Conservation (phyloP, 805 yeast genomes). For the Lachancea sp. region DNA sequence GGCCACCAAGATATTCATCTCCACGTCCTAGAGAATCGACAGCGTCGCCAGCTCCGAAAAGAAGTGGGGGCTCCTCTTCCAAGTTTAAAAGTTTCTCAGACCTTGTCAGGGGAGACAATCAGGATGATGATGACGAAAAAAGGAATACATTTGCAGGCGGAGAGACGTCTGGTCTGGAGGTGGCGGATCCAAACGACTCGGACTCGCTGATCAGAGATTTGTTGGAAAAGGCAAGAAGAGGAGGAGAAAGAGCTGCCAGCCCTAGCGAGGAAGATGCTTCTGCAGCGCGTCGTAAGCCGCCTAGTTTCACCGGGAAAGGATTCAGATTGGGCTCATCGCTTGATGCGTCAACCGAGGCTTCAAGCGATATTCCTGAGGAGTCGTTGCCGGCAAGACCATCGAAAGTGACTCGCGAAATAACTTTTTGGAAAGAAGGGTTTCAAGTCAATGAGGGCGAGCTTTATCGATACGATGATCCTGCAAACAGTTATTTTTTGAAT, state of each 20-base stretch:
- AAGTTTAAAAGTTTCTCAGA: constrained; percentile 38
- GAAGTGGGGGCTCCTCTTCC: constrained; percentile 17
- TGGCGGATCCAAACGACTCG: constrained; percentile 59
- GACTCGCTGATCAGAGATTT: constrained; percentile 47
- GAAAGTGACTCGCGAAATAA: constrained; percentile 71
- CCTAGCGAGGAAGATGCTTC: constrained; percentile 18
- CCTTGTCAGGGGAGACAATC: constrained; percentile 29
- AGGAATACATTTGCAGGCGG: constrained; percentile 60
- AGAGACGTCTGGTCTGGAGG: constrained; percentile 72
- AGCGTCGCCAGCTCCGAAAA: constrained; percentile 10
- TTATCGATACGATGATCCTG: constrained; percentile 85
- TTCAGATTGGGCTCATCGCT: constrained; percentile 36
- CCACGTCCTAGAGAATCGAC: constrained; percentile 3
- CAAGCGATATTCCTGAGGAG: constrained; percentile 34
- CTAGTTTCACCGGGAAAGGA: constrained; percentile 37
- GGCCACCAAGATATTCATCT: background rate
- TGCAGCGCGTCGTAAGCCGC: constrained; percentile 33
- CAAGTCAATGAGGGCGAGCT: constrained; percentile 88
- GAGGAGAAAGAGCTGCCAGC: constrained; percentile 43
- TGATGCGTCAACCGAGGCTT: constrained; percentile 29
- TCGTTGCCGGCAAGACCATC: constrained; percentile 27
- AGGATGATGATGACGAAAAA: constrained; percentile 46
- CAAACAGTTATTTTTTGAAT: constrained; percentile 67
- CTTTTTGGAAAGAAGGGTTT: constrained; percentile 96
- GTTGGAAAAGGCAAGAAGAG: constrained; percentile 60